Base-by-base conservation (phyloP, 768 basidiomycete species). In the Boletus rubescentipes region DNA sequence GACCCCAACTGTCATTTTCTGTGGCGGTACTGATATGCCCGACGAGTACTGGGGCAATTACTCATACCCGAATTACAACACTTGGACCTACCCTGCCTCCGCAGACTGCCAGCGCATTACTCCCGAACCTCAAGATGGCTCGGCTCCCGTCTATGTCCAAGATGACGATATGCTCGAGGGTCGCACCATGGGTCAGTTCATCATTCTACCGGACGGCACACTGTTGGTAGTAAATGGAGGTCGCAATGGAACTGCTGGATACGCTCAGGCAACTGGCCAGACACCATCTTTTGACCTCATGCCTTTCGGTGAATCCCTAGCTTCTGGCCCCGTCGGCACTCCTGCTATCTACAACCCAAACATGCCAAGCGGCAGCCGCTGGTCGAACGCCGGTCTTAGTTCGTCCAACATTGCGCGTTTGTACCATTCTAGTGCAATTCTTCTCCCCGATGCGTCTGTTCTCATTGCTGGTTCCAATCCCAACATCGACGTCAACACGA, bases 391-490 rank as follows among this genome's bases (percentile, higher is more conserved):
- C 4, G 87, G 89, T 36, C 71, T 94, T 18, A 66, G 64, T 12
- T 77, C 82, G 0, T 86, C 90, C 2, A 76, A 65, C 20, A 86
- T 94, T 56, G 76, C 93, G 46, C 84, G 95, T 55, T 75, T 98
- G 65, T 98, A 98, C 74, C 95, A 98, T 72, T 96, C 93, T 2
- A 84, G 85, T 2, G 94, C 93, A 16, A 79, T 95, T 11, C 81
- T 98, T 39, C 84, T 98, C 30, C 87, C 93, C 20, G 93, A 90
- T 57, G 91, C 82, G 0, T 90, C 90, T 2, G 85, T 98, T 41
- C 71, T 97, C 39, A 81, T 96, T 58, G 93, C 91, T 39, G 96
- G 96, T 11, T 93, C 91, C 30, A 98, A 98, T 73, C 94, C 95
- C 15, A 96, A 95, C 67, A 79, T 91, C 43, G 94, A 98, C 63